Percentiles rank a stretch among this genome's conserved stretches.
Evolutionary conservation across 139 green algal species (phyloP).

Genomic region (Chlamydomonas sphaeroides): DNA sequence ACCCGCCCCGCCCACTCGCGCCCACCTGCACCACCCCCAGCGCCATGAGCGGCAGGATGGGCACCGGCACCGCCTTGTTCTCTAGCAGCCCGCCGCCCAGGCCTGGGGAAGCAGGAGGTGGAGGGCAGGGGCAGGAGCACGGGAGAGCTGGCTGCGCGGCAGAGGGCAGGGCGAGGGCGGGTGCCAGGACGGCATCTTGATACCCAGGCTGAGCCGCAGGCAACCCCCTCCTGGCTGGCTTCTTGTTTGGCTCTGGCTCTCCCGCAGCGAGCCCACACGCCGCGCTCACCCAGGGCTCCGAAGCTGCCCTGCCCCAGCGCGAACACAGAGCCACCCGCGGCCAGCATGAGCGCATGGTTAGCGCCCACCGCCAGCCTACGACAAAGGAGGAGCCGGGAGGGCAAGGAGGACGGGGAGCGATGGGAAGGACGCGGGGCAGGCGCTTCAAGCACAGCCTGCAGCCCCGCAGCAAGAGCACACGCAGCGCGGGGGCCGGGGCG

Average conservation of each 20-base stretch:
- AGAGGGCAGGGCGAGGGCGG: too few species aligned
- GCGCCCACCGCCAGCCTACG: constrained; percentile 67
- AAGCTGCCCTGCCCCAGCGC: constrained; percentile 72
- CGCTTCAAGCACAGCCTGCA: too few species aligned
- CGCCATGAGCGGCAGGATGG: constrained; percentile 61
- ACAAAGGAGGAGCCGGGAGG: neutral
- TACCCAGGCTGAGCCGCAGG: too few species aligned
- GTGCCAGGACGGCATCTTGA: too few species aligned
- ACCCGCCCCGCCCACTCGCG: neutral
- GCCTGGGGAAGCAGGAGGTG: neutral
- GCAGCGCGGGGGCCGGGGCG: too few species aligned
- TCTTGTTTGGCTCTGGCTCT: too few species aligned
- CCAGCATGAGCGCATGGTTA: constrained; percentile 67
- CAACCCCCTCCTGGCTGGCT: too few species aligned
- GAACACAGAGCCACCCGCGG: constrained; percentile 62
- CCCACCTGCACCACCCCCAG: constrained; percentile 71
- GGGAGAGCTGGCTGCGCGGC: too few species aligned
- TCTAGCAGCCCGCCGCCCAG: constrained; percentile 37
- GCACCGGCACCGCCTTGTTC: constrained; percentile 37
- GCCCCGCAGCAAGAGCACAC: too few species aligned
- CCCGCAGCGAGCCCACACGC: too few species aligned
- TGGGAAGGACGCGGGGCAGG: too few species aligned
- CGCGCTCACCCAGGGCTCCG: constrained; percentile 62
- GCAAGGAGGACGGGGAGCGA: neutral
- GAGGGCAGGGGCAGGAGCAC: too few species aligned